Base-by-base conservation (phyloP, 192 early-diverging fungal genomes). In the Paraglomus brasilianum region DNA sequence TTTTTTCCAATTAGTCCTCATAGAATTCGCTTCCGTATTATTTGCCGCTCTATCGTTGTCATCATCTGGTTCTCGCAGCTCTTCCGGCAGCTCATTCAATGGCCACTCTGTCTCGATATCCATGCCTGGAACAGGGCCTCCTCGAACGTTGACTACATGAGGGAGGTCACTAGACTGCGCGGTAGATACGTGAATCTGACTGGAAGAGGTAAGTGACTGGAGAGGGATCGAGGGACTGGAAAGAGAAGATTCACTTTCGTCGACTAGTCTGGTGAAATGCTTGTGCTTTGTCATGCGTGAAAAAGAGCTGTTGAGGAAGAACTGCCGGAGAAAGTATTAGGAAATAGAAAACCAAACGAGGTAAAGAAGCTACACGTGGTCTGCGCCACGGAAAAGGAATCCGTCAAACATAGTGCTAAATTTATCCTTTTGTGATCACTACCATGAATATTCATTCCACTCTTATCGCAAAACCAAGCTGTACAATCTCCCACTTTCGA, bases 1-100 rank as follows among this genome's bases (percentile, higher is more conserved):
- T 51, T 86, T 78, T 58, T 89, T 90, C 69, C 60, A 57, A 66
- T 71, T 52, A 65, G 74, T 77, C 63, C 79, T 65, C 58, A 81
- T 77, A 8, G 77, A 76, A 72, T 78, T 77, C 10, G 74, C 77
- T 67, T 78, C 72, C 17, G 80, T 78, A 52, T 81, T 81, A 7
- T 73, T 75, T 7, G 77, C 73, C 9, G 61, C 65, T 9, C 60
- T 48, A 22, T 76, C 69, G 50, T 72, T 71, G 21, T 71, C 69
- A 8, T 47, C 71, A 6, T 74, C 69, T 50, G 65, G 70, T 48
- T 72, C 68, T 24, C 74, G 55, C 8, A 77, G 71, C 43, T 79
- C 77, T 75, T 74, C 68, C 41, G 77, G 76, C 49, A 79, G 70
- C 51, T 75, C 80, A 44, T 75, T 77, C 69, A 81, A 67, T 40